Evolutionary conservation across 2,329 filamentous ascomycete genomes (phyloP).

Genomic region (Dactylellina haptotyla): DNA sequence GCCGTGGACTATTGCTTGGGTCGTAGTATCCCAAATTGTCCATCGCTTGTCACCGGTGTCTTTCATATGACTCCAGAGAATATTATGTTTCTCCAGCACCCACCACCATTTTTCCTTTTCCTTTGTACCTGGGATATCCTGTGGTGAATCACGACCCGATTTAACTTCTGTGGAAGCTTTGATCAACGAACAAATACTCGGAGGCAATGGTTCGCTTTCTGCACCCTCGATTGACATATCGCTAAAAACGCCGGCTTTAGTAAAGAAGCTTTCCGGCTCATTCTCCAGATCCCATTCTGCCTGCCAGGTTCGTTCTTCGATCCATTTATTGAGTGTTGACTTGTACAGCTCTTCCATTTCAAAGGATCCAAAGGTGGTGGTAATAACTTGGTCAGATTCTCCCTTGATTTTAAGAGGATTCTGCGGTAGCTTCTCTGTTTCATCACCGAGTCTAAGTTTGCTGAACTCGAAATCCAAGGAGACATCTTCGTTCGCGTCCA

Average conservation of each 20-base stretch:
- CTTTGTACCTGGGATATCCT: neutral
- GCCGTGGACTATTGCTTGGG: constrained; percentile 30
- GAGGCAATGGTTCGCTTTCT: constrained; percentile 7
- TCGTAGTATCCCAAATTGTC: constrained; percentile 1
- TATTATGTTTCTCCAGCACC: constrained; percentile 22
- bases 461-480: neutral
- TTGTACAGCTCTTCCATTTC: constrained; percentile 38
- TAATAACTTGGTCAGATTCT: neutral
- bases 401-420: constrained; percentile 4
- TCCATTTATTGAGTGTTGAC: constrained; percentile 12
- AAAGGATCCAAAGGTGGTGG: constrained; percentile 12
- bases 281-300: constrained; percentile 19
- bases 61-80: constrained; percentile 21
- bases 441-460: neutral
- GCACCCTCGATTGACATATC: neutral
- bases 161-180: neutral
- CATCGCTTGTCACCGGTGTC: constrained; percentile 18
- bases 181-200: constrained; percentile 10
- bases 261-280: neutral
- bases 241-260: neutral
- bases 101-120: constrained; percentile 25
- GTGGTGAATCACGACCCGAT: neutral
- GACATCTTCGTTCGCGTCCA: neutral
- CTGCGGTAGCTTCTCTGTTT: neutral
- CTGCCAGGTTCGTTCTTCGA: constrained; percentile 7